These are phyloP conservation scores for Brettanomyces sp. DNA, from an alignment of 805 yeast species.

Conservation along the genomic window DNA sequence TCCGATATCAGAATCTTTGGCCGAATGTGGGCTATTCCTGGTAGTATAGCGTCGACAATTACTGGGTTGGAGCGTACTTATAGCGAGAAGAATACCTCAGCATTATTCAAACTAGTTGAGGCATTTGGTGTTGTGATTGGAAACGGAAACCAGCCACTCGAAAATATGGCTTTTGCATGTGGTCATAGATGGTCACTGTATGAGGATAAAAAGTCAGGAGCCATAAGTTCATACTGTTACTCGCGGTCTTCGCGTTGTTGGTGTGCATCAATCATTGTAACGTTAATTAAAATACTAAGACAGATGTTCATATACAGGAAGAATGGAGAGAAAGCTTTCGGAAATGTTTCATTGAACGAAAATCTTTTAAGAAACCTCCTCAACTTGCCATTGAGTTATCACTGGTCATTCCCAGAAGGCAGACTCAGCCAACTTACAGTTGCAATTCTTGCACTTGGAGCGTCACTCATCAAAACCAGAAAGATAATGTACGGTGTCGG, in stretches of 20 bases:
- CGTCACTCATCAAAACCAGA: slow-evolving; percentile 1
- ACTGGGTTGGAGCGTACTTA: slow-evolving; percentile 8
- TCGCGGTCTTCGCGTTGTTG: slow-evolving; percentile 24
- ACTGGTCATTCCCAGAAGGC: slow-evolving; percentile 28
- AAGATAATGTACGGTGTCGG: not conserved
- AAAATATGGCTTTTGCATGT: slow-evolving; percentile 25
- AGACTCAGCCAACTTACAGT: slow-evolving; percentile 23
- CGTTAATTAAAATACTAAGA: slow-evolving; percentile 15
- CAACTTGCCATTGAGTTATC: slow-evolving; percentile 28
- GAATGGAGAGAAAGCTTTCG: not conserved
- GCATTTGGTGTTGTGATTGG: slow-evolving; percentile 17
- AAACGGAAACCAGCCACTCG: slow-evolving; percentile 25
- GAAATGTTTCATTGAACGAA: not conserved
- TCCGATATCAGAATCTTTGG: slow-evolving; percentile 28
- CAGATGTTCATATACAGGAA: not conserved
- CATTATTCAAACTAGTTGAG: slow-evolving; percentile 16
- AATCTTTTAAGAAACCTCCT: slow-evolving; percentile 22
- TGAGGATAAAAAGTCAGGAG: slow-evolving; percentile 6
- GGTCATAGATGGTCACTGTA: slow-evolving; percentile 24
- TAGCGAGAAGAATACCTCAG: slow-evolving; percentile 5
- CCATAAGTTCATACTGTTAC: slow-evolving; percentile 19
- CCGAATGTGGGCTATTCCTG: slow-evolving; percentile 27
- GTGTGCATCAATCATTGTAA: slow-evolving; percentile 27
- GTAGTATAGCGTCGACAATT: slow-evolving; percentile 16
- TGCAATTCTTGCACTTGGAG: slow-evolving; percentile 27